Percentiles rank a stretch among this genome's conserved stretches.
These are phyloP conservation scores for Colletotrichum agaves DNA, from an alignment of 2,329 filamentous ascomycete species.

Conservation along the genomic window DNA sequence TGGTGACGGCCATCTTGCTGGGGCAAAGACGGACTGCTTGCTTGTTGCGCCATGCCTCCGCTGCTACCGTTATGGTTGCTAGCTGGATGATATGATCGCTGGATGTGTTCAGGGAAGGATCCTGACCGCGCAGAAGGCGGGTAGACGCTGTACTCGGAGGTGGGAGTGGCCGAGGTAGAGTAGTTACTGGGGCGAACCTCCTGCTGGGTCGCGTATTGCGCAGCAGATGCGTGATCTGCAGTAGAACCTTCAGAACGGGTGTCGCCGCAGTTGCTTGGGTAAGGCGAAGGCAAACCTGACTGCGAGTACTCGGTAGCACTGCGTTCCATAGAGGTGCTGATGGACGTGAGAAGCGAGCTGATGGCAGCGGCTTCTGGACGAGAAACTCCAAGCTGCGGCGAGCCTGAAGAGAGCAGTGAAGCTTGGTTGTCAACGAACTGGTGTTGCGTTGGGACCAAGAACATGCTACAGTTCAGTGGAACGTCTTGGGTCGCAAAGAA, in stretches of 20 bases:
- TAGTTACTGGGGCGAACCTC: constrained; percentile 80
- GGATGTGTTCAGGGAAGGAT: constrained; percentile 88
- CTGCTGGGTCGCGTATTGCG: constrained; percentile 85
- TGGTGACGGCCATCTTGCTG: constrained; percentile 83
- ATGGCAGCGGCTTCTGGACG: constrained; percentile 43
- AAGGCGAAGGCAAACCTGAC: constrained; percentile 86
- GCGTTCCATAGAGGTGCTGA: constrained; percentile 64
- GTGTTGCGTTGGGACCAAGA: constrained; percentile 47
- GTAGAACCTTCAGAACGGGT: constrained; percentile 84
- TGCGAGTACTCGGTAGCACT: constrained; percentile 81
- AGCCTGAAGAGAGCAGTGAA: constrained; percentile 44
- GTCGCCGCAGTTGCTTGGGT: constrained; percentile 72
- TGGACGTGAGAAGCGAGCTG: constrained; percentile 44
- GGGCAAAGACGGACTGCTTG: constrained; percentile 97
- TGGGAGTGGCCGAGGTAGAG: constrained; percentile 83
- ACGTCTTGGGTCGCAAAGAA: constrained; percentile 31
- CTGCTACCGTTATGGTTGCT: constrained; percentile 78
- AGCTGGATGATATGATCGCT: constrained; percentile 84
- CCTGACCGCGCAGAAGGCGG: constrained; percentile 80
- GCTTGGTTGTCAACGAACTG: constrained; percentile 46
- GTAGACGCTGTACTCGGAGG: constrained; percentile 87
- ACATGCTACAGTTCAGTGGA: constrained; percentile 48
- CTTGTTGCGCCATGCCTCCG: constrained; percentile 94
- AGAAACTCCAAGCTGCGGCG: constrained; percentile 42
- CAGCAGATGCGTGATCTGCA: constrained; percentile 94